Conservation (phyloP, 768 basidiomycete genomes). For the Phylloporus arenicola region DNA sequence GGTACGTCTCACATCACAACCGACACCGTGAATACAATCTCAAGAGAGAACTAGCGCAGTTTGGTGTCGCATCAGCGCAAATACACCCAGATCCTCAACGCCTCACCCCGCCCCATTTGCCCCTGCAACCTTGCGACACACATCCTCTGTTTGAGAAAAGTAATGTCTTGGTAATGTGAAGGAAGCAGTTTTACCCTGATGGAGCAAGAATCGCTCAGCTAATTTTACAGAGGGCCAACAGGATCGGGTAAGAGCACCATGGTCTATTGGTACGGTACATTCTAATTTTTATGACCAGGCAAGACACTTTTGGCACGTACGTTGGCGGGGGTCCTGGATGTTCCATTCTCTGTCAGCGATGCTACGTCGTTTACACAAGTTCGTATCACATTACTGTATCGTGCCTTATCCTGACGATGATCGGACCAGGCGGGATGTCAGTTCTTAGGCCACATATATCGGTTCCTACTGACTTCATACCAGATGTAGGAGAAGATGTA, state of each 20-base stretch:
- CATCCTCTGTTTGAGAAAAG: conserved; percentile 84
- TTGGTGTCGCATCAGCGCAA: conserved; percentile 50
- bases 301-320: conserved; percentile 91
- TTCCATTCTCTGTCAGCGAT: conserved; percentile 91
- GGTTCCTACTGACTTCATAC: conserved; percentile 3
- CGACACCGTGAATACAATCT: not conserved
- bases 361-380: conserved; percentile 94
- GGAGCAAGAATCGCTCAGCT: conserved; percentile 5
- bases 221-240: conserved; percentile 62
- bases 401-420: conserved; percentile 6
- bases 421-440: conserved; percentile 61
- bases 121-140: conserved; percentile 39
- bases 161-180: conserved; percentile 86
- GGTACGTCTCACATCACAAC: conserved; percentile 20
- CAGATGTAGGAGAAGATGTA: conserved; percentile 95
- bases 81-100: conserved; percentile 56
- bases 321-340: conserved; percentile 84
- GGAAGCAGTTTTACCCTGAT: conserved; percentile 18
- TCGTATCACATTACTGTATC: conserved; percentile 12
- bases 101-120: conserved; percentile 27
- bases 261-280: not conserved
- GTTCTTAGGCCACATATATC: conserved; percentile 23
- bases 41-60: conserved; percentile 24
- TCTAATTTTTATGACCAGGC: conserved; percentile 37
- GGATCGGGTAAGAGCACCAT: conserved; percentile 61